phyloP scores from a whole-genome alignment of 441 rosid species.

The Pelargonium australe region DNA sequence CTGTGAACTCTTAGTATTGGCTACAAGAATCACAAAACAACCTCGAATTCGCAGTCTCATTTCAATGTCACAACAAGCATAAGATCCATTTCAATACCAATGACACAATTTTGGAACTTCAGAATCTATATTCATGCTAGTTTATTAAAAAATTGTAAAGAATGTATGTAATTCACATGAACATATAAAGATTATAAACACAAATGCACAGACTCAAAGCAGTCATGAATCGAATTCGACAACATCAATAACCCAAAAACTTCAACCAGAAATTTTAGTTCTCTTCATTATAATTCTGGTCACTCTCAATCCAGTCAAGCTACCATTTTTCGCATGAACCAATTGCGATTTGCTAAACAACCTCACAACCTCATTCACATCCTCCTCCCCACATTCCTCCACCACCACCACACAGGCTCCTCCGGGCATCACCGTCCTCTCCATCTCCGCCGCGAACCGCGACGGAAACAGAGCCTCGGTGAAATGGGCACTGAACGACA shows the following conservation, averaged over 20 bases:
- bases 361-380: constrained; percentile 37
- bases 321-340: constrained; percentile 42
- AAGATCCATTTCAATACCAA: too few species aligned
- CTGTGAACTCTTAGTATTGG: too few species aligned
- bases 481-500: constrained; percentile 54
- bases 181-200: too few species aligned
- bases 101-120: too few species aligned
- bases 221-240: not conserved
- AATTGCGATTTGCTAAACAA: constrained; percentile 48
- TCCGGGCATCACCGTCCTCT: constrained; percentile 62
- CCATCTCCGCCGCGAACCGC: constrained; percentile 63
- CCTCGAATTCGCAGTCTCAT: too few species aligned
- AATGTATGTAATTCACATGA: too few species aligned
- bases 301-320: constrained; percentile 42
- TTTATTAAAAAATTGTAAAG: too few species aligned
- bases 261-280: constrained; percentile 29
- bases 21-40: too few species aligned
- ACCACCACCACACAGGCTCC: constrained; percentile 59
- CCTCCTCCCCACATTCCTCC: constrained; percentile 44
- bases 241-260: not conserved
- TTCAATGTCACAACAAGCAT: too few species aligned
- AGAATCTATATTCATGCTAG: too few species aligned
- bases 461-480: constrained; percentile 55
- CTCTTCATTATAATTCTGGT: constrained; percentile 46
- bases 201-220: too few species aligned